phyloP scores from a whole-genome alignment of 441 rosid species.

The California macrophylla region DNA sequence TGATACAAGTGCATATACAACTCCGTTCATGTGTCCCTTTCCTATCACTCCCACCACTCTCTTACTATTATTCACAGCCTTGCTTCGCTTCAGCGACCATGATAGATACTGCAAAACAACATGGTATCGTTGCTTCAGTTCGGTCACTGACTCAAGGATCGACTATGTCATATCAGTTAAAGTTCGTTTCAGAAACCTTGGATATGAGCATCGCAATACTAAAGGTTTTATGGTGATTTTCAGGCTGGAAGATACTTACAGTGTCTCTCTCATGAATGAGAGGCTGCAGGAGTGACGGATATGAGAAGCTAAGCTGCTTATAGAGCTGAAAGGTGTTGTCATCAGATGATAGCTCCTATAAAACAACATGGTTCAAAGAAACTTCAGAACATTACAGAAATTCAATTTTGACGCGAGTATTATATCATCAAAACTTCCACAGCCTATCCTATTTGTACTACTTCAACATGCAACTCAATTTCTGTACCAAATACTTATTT shows the following conservation, averaged over 20 bases:
- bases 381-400: background rate
- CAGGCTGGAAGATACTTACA: conserved; percentile 26
- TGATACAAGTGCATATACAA: conserved; percentile 57
- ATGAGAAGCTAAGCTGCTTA: conserved; percentile 52
- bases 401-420: background rate
- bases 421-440: background rate
- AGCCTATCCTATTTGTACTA: background rate
- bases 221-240: background rate
- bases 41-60: conserved; percentile 77
- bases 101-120: conserved; percentile 49
- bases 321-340: conserved; percentile 48
- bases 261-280: conserved; percentile 80
- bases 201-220: background rate
- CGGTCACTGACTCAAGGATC: too few relatives aligned
- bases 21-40: conserved; percentile 77
- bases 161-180: too few relatives aligned
- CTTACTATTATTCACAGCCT: conserved; percentile 66
- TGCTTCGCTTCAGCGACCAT: conserved; percentile 83
- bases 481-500: background rate
- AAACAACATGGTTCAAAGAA: background rate
- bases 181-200: too few relatives aligned
- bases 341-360: conserved; percentile 34
- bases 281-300: conserved; percentile 61
- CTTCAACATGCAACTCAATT: background rate
- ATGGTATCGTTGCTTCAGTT: too few relatives aligned